Base-by-base conservation (phyloP, 305 asterid genomes). In the Petunia hybrid region DNA sequence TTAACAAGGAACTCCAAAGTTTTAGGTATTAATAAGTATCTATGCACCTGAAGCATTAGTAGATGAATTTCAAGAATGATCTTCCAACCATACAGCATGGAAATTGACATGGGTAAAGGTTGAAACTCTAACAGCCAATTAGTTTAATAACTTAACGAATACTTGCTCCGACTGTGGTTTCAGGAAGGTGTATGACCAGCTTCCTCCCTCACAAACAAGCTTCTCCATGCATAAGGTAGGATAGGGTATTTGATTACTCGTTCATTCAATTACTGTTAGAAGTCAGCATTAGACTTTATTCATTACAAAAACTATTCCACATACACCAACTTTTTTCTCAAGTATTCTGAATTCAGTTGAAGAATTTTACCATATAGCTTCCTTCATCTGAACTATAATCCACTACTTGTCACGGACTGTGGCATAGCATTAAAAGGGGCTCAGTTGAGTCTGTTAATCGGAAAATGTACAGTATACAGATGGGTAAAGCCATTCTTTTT, bases 131-230 rank as follows among this genome's bases (percentile, higher is more conserved):
- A 48, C 35, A 46, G 45, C 35, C 1, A 5, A 31, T 10, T 48
- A 35, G 42, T 71, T 46, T 48, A 51, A 51, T 38, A 51, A 45
- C 63, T 73, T 51, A 51, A 51, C 12, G 22, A 35, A 70, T 70
- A 73, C 78, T 73, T 13, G 78, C 63, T 73, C 63, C 35, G 78
- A 73, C 14, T 51, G 78, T 63, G 51, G 13, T 38, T 12, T 73
- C 78, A 51, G 63, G 43, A 16, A 51, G 36, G 51, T 36, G 51
- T 6, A 73, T 10, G 63, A 51, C 38, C 63, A 73, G 63, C 63
- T 73, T 46, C 60, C 46, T 38, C 68, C 77, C 46, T 13, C 4
- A 3, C 46, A 73, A 36, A 51, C 36, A 6, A 51, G 22, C 78
- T 51, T 73, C 63, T 73, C 46, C 63, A 36, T 73, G 35, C 46